Evolutionary conservation across 1,139 yeast species (phyloP).

Genomic region (Oligophagozyma castellii): DNA sequence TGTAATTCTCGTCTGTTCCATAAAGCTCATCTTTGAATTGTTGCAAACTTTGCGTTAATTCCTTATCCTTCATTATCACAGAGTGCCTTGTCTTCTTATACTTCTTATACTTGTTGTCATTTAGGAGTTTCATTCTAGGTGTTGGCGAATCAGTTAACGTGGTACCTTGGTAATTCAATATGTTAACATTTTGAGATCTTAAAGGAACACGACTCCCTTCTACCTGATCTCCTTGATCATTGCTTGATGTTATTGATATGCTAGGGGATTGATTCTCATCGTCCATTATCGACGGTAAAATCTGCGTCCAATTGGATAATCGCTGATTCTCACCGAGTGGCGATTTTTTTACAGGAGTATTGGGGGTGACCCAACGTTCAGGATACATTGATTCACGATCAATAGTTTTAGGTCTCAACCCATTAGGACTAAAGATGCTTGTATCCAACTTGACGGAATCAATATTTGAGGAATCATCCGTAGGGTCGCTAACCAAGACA

Average conservation of each 20-base stretch:
- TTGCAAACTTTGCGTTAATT: slow-evolving; percentile 21
- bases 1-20: slow-evolving; percentile 14
- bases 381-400: slow-evolving; percentile 9
- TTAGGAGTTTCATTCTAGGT: background rate
- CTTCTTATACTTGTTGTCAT: slow-evolving; percentile 11
- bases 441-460: slow-evolving; percentile 18
- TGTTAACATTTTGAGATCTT: background rate
- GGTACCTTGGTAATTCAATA: background rate
- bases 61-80: slow-evolving; percentile 20
- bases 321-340: slow-evolving; percentile 13
- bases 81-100: slow-evolving; percentile 21
- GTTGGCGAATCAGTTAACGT: background rate
- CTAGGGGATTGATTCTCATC: background rate
- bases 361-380: slow-evolving; percentile 18
- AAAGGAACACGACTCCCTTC: too few species aligned
- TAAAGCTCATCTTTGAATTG: slow-evolving; percentile 25
- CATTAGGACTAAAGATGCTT: slow-evolving; percentile 15
- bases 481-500: background rate
- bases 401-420: slow-evolving; percentile 20
- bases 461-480: slow-evolving; percentile 1
- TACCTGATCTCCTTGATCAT: too few species aligned
- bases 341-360: slow-evolving; percentile 24
- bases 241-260: slow-evolving; percentile 3
- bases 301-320: too few species aligned
- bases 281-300: background rate